Percentiles rank a stretch among this genome's conserved stretches.
Conservation (phyloP, 2,329 filamentous ascomycete genomes). For the Triangularia verruculosa region DNA sequence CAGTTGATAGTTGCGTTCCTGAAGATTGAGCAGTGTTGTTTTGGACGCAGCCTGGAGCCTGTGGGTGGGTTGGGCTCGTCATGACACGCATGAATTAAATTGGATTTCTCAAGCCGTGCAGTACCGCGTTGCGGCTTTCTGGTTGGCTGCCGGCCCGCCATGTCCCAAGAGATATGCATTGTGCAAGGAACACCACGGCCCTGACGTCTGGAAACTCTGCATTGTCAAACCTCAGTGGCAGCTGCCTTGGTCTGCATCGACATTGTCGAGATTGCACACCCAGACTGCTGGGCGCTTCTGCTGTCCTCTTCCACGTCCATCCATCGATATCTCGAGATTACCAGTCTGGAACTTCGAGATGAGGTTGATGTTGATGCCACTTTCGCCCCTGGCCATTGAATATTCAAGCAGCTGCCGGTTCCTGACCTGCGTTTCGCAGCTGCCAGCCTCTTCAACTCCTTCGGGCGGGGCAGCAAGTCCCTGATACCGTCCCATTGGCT, state of each 20-base stretch:
- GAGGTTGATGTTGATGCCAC: conserved; percentile 1
- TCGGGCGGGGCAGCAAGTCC: conserved; percentile 4
- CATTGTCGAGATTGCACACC: conserved; percentile 9
- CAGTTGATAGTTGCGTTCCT: conserved; percentile 2
- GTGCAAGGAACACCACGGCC: conserved; percentile 19
- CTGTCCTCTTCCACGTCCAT: background rate
- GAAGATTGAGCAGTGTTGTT: conserved; percentile 4
- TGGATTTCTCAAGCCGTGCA: conserved; percentile 37
- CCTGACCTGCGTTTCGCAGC: conserved; percentile 2
- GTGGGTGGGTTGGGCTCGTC: conserved; percentile 17
- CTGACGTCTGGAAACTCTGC: conserved; percentile 12
- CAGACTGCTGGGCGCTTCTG: conserved; percentile 5
- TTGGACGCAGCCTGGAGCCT: conserved; percentile 15
- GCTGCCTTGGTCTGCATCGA: conserved; percentile 8
- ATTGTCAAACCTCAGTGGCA: conserved; percentile 19
- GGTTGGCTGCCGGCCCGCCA: conserved; percentile 34
- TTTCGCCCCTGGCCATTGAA: background rate
- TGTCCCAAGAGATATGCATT: conserved; percentile 19
- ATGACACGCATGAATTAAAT: conserved; percentile 41
- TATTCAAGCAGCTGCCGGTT: background rate
- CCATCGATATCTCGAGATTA: background rate
- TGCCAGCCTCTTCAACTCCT: conserved; percentile 12
- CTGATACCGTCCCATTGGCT: conserved; percentile 11
- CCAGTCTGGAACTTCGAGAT: background rate
- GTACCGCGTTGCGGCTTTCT: conserved; percentile 35